These are phyloP conservation scores for Phylloporus sp. DNA, from an alignment of 768 basidiomycete species.

Conservation along the genomic window DNA sequence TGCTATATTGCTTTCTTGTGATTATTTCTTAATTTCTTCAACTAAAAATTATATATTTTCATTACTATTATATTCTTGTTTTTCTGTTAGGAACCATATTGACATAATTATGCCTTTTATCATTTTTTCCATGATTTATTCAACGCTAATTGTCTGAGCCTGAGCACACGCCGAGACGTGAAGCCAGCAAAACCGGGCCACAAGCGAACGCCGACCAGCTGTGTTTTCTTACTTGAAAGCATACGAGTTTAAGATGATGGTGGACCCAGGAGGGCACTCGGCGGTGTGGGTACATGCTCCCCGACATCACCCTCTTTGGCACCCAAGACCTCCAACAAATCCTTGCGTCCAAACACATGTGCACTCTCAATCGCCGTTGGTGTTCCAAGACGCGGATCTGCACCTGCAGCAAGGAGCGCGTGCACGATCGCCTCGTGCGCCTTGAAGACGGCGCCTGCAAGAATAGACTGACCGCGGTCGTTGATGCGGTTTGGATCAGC, in stretches of 20 bases:
- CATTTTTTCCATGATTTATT: no score
- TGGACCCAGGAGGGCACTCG: conserved; percentile 4
- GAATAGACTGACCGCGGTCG: conserved; percentile 66
- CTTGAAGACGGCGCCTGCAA: conserved; percentile 80
- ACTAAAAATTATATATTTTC: no score
- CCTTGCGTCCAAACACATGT: conserved; percentile 59
- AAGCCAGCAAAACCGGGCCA: no score
- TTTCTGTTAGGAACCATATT: no score
- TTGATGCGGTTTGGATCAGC: conserved; percentile 70
- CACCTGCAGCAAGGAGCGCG: conserved; percentile 46
- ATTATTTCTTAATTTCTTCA: no score
- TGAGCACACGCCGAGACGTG: no score
- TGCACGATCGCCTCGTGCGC: conserved; percentile 59
- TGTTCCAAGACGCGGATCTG: conserved; percentile 61
- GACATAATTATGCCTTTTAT: no score
- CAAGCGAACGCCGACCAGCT: no score
- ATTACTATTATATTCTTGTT: no score
- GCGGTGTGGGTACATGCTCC: conserved; percentile 29
- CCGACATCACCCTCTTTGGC: conserved; percentile 51
- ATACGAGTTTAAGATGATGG: conserved; percentile 1
- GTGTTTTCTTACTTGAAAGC: no score
- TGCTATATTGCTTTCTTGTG: no score
- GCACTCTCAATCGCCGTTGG: conserved; percentile 70
- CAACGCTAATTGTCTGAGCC: no score
- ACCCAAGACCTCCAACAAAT: conserved; percentile 54